Percentiles rank a stretch among this genome's conserved stretches.
These are phyloP conservation scores for Seminavis robusta DNA, from an alignment of 108 stramenopile species.

Conservation along the genomic window DNA sequence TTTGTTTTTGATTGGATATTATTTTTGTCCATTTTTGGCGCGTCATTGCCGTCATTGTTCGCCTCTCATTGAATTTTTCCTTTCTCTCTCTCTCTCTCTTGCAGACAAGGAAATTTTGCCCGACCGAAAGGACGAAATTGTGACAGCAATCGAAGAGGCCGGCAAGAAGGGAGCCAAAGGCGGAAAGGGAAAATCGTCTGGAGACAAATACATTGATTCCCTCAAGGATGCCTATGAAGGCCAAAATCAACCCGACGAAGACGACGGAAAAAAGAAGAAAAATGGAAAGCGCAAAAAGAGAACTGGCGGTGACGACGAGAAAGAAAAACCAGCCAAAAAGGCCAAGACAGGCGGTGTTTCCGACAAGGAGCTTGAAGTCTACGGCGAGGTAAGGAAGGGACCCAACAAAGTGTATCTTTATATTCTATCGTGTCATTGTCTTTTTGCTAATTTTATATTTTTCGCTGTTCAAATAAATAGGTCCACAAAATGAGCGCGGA, in stretches of 20 bases:
- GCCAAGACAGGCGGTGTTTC: conserved; percentile 21
- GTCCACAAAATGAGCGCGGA: conserved; percentile 45
- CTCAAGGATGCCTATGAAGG: conserved; percentile 13
- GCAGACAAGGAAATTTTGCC: conserved; percentile 9
- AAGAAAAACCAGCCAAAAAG: conserved; percentile 35
- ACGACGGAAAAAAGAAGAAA: not conserved
- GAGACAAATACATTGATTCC: conserved; percentile 11
- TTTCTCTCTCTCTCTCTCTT: not conserved
- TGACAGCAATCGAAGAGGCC: conserved; percentile 11
- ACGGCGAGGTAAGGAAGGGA: too few species aligned
- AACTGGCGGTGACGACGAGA: conserved; percentile 24
- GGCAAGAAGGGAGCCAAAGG: not conserved
- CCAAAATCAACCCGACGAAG: too few species aligned
- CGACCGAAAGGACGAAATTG: conserved; percentile 5
- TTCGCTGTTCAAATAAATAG: conserved; percentile 23
- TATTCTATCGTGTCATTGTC: too few species aligned
- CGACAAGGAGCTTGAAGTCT: conserved; percentile 6
- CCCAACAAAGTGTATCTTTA: too few species aligned
- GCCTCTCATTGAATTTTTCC: too few species aligned
- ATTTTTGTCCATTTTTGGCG: too few species aligned
- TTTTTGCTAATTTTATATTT: too few species aligned
- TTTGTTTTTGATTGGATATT: too few species aligned
- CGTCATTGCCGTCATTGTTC: too few species aligned
- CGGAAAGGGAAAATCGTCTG: conserved; percentile 24
- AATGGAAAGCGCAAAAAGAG: conserved; percentile 12